Base-by-base conservation (phyloP, 1,139 yeast species). In the Pichia sp. region DNA sequence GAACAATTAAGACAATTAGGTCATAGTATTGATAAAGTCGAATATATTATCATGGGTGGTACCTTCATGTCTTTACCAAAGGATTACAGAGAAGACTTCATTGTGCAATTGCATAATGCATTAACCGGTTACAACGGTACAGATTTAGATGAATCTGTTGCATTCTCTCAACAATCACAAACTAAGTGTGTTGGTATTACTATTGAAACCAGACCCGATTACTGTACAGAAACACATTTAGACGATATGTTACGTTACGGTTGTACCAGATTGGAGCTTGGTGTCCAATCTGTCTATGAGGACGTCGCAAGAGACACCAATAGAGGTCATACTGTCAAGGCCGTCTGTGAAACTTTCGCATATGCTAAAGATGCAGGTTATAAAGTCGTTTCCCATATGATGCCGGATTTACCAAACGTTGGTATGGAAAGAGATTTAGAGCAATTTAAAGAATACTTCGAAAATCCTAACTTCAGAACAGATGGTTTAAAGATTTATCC, bases 131-230 rank as follows among this genome's bases (percentile, higher is more conserved):
- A 82, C 65, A 87, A 88, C 56, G 96, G 97, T 52, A 80, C 77
- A 17, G 81, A 90, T 65, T 74, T 93, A 12, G 96, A 90, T 66
- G 98, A 93, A 67, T 95, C 97, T 3, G 90, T 93, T 48, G 73
- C 74, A 54, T 87, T 85, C 64, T 89, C 97, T 1, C 99, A 93
- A 67, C 97, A 93, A 65, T 85, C 96, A 19, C 83, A 86, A 59
- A 93, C 98, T 7, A 94, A 94, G 65, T 93, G 99, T 76, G 99
- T 93, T 34, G 99, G 99, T 53, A 93, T 93, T 56, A 93, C 99
- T 18, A 93, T 93, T 59, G 99, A 93, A 68, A 93, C 99, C 0
- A 79, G 99, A 66, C 99, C 99, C 0, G 99, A 93, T 69, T 94
- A 94, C 70, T 93, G 99, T 73, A 90, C 98, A 0, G 95, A 87